Evolutionary conservation across 768 basidiomycete species (phyloP).

Genomic region (Russula dissimulans): DNA sequence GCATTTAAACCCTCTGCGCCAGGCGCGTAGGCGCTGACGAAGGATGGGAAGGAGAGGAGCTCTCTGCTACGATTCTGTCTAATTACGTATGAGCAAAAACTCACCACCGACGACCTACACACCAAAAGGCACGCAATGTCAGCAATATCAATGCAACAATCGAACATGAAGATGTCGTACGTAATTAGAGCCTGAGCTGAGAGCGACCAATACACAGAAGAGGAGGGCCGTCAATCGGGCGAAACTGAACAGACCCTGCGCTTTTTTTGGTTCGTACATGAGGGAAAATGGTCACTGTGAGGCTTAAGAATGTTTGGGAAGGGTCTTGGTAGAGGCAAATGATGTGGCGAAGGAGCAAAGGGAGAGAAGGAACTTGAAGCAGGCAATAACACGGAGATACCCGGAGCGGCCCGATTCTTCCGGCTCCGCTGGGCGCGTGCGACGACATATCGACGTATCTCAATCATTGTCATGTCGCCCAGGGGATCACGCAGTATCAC

Average conservation of each 20-base stretch:
- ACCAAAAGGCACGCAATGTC: background rate
- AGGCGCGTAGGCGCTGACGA: background rate
- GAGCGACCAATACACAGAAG: slow-evolving; percentile 48
- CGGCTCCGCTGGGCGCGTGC: too few species aligned
- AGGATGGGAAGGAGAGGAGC: background rate
- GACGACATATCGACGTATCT: too few species aligned
- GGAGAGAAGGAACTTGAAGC: too few species aligned
- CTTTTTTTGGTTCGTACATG: background rate
- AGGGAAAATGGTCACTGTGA: too few species aligned
- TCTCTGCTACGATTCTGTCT: background rate
- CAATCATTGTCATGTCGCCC: too few species aligned
- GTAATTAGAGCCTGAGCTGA: slow-evolving; percentile 68
- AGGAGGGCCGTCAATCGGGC: slow-evolving; percentile 28
- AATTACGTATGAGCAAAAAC: background rate
- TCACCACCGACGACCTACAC: slow-evolving; percentile 33
- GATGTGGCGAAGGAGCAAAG: too few species aligned
- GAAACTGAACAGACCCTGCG: background rate
- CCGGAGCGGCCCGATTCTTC: too few species aligned
- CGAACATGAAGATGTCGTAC: slow-evolving; percentile 32
- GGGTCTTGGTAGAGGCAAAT: too few species aligned
- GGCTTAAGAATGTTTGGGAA: too few species aligned
- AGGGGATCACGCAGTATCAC: background rate
- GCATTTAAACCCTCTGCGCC: background rate
- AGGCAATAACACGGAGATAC: too few species aligned
- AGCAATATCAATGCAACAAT: background rate